Base-by-base conservation (phyloP, 164 flowering plant genomes). In the Echeveria elegans region DNA sequence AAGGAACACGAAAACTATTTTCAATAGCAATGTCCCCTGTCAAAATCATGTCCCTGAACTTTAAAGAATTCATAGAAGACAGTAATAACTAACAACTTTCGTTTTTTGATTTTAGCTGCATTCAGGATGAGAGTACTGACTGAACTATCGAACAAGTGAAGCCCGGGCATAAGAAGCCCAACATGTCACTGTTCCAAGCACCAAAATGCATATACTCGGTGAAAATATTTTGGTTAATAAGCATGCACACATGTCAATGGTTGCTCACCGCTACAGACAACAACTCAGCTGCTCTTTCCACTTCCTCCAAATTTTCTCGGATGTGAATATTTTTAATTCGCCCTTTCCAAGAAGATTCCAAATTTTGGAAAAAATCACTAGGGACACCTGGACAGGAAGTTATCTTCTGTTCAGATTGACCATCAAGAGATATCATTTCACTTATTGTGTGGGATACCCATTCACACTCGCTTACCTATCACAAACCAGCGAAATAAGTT, bases 301-400 rank as follows among this genome's bases (percentile, higher is more conserved):
- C 99, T 74, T 86, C 92, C 18, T 63, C 69, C 72, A 76, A 81
- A 62, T 74, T 85, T 67, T 87, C 85, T 68, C 83, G 86, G 64
- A 92, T 72, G 75, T 91, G 99, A 40, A 85, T 79, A 69, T 82
- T 86, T 77, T 85, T 91, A 53, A 94, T 87, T 64, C 97, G 96
- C 40, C 92, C 87, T 79, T 84, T 91, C 97, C 99, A 94, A 26
- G 92, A 75, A 64, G 86, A 86, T 66, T 94, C 99, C 87, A 91
- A 83, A 67, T 86, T 96, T 72, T 82, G 91, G 72, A 94, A 89
- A 79, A 94, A 94, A 1, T 88, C 97, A 74, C 64, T 74, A 4
- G 99, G 96, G 63, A 94, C 74, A 23, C 40, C n/a, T 66, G 77
- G 67, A 69, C 65, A 79, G 12, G 85, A 82, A 74, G 82, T 80